These are phyloP conservation scores for Beta vulgaris DNA, from an alignment of 148 eudicot genomes.

Conservation along the genomic window DNA sequence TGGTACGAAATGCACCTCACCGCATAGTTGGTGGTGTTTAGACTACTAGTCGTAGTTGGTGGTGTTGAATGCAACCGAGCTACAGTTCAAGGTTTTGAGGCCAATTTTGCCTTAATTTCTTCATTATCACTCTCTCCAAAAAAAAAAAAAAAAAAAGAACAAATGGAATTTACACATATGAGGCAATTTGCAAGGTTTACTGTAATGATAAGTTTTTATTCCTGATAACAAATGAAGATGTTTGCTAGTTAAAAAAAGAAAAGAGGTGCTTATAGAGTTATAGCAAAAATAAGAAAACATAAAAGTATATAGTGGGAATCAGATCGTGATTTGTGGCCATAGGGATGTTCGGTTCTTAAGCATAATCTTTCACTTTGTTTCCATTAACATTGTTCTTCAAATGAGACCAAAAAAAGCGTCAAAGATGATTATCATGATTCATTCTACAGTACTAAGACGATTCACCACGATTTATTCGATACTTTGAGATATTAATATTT, in stretches of 20 bases:
- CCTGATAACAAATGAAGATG: too few species aligned
- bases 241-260: neutral
- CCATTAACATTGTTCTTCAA: slow-evolving; percentile 2
- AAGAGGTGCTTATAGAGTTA: neutral
- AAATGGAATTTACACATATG: too few species aligned
- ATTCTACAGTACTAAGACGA: neutral
- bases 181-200: too few species aligned
- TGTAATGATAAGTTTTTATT: too few species aligned
- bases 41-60: too few species aligned
- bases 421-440: slow-evolving; percentile 12
- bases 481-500: neutral
- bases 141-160: too few species aligned
- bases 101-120: too few species aligned
- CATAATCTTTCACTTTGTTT: slow-evolving; percentile 10
- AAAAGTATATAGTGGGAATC: slow-evolving; percentile 15
- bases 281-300: neutral
- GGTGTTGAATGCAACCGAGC: too few species aligned
- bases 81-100: too few species aligned
- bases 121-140: too few species aligned
- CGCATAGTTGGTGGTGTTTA: too few species aligned
- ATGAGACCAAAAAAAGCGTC: neutral
- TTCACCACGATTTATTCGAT: slow-evolving; percentile 8
- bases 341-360: slow-evolving; percentile 11
- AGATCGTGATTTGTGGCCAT: slow-evolving; percentile 15
- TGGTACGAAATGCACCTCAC: too few species aligned